Evolutionary conservation across 2,329 filamentous ascomycete genomes (phyloP), one percentile per base, ranked within the genome.

Genomic region (Botryotinia calthae): DNA sequence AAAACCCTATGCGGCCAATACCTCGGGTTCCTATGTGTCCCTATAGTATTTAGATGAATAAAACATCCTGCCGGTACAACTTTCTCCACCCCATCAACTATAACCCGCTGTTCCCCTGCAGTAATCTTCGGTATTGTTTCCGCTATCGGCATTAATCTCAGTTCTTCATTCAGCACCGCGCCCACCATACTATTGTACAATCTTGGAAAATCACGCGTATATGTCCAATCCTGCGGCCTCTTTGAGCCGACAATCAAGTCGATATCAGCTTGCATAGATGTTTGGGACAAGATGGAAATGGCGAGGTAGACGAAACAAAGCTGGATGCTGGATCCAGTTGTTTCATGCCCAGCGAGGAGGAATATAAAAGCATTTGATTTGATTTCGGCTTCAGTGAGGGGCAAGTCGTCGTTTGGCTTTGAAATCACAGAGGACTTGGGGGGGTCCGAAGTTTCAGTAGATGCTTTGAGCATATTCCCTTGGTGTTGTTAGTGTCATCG

Each of bases 101-200:
- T 85, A 25, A 78, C 62, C 14, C 16, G 18, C 40, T 73, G 72
- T 20, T 71, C 59, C 0, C 58, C 67, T 34, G 10, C 46, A 2
- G 67, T 31, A 4, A 62, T 18, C 31, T 73, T 73, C 1, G 87
- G 87, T 54, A 89, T 88, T 68, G 84, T 84, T 71, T 86, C 80
- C 40, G 88, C 84, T 0, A 87, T 86, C 1, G 86, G 86, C 25
- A 88, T 81, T 22, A 89, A 78, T 44, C 87, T 85, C 28, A 89
- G 82, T 67, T 86, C 84, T 79, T 90, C 87, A 74, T 88, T 87
- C 82, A 76, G 34, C 9, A 73, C 71, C 2, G 77, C 77, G 6
- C 77, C 77, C 6, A 76, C 71, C 73, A 79, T 77, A 54, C 73
- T 74, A 63, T 79, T 79, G 54, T 76, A 79, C 4, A 80, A 63